phyloP scores from a whole-genome alignment of 257 asterid genomes.

The Nicotiana undulata region DNA sequence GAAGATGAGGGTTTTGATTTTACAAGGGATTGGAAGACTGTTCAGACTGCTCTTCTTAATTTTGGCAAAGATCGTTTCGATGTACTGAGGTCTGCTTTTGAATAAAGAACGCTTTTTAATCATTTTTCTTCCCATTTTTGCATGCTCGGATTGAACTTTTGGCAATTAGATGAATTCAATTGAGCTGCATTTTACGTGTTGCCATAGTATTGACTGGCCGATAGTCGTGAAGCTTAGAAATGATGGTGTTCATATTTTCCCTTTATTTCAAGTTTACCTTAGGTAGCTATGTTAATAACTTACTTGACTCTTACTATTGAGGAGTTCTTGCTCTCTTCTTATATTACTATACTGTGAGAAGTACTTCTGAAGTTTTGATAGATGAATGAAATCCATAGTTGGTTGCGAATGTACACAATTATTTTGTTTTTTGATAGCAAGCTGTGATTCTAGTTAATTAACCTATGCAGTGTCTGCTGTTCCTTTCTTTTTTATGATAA shows the following conservation, averaged over 20 bases:
- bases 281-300: neutral
- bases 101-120: neutral
- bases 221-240: neutral
- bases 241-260: neutral
- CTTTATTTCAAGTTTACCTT: neutral
- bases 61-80: slow-evolving; percentile 87
- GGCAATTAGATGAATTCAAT: neutral
- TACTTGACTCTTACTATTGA: neutral
- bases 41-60: slow-evolving; percentile 66
- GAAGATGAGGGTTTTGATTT: slow-evolving; percentile 49
- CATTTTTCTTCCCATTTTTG: neutral
- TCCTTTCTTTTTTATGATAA: neutral
- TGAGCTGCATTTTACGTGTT: neutral
- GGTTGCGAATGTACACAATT: neutral
- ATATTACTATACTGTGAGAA: neutral
- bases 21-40: slow-evolving; percentile 69
- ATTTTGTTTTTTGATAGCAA: too few relatives aligned
- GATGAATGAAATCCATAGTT: neutral
- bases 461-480: neutral
- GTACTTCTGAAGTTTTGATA: neutral
- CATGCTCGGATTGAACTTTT: neutral
- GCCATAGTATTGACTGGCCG: neutral
- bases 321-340: neutral
- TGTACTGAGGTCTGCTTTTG: slow-evolving; percentile 52
- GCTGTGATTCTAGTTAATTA: neutral